A percentile compares a stretch with the other conserved stretches of the same genome.
These are phyloP conservation scores for Fusarium dlaminii DNA, from an alignment of 2,329 filamentous ascomycete species.

Conservation along the genomic window DNA sequence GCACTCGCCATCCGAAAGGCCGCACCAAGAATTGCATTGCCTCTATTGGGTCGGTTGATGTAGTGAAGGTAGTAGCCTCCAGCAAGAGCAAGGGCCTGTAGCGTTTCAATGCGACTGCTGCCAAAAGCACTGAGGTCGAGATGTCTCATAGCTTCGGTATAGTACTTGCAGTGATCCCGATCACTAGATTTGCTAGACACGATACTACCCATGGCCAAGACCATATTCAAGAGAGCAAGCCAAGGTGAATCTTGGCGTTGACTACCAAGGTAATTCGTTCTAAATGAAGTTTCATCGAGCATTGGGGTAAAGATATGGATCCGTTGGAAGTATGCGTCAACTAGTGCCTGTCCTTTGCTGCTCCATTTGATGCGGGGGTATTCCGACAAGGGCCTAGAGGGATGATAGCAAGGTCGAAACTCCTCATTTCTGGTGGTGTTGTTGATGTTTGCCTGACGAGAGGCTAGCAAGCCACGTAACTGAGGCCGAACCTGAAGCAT, in stretches of 20 bases:
- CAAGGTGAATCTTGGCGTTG: not conserved
- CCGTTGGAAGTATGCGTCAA: conserved; percentile 1
- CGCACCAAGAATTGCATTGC: conserved; percentile 3
- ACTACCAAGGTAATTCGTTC: not conserved
- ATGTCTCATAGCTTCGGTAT: not conserved
- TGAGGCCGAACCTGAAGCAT: conserved; percentile 4
- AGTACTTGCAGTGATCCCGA: conserved; percentile 1
- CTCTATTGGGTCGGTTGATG: conserved; percentile 7
- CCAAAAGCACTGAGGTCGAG: not conserved
- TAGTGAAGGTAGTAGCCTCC: conserved; percentile 9
- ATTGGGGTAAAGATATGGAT: conserved; percentile 2
- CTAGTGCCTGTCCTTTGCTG: not conserved
- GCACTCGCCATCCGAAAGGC: conserved; percentile 6
- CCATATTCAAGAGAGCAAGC: conserved; percentile 4
- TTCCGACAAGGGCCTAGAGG: not conserved
- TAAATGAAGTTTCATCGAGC: conserved; percentile 1
- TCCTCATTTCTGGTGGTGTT: not conserved
- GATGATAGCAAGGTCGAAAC: not conserved
- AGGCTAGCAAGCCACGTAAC: not conserved
- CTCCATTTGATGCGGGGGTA: not conserved
- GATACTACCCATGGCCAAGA: not conserved
- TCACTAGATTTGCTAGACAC: not conserved
- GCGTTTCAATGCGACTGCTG: not conserved
- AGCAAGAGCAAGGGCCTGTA: not conserved
- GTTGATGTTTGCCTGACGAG: not conserved